Conservation (phyloP, 768 basidiomycete species). For the Lactarius hengduanensis region DNA sequence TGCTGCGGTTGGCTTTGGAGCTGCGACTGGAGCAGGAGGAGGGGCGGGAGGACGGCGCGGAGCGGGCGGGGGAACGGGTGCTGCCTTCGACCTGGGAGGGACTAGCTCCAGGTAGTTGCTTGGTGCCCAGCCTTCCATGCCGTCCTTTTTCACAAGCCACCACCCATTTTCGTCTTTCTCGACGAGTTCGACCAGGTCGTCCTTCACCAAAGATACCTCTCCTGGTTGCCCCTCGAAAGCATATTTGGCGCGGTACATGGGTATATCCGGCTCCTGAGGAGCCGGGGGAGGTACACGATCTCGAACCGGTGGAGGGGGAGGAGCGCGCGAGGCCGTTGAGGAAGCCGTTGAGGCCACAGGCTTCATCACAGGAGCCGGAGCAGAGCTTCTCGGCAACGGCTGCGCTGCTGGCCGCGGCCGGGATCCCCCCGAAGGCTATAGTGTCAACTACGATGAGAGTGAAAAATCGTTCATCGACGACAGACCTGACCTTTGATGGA, state of each 20-base stretch:
- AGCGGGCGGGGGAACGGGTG: conserved; percentile 59
- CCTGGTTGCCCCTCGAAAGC: conserved; percentile 92
- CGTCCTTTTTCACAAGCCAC: conserved; percentile 92
- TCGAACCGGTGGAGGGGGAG: conserved; percentile 43
- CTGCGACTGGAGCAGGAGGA: conserved; percentile 30
- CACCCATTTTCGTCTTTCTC: conserved; percentile 95
- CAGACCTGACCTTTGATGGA: conserved; percentile 46
- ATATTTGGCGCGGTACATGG: conserved; percentile 84
- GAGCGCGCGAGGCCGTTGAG: conserved; percentile 44
- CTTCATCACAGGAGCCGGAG: conserved; percentile 38
- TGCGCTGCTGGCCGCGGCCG: conserved; percentile 57
- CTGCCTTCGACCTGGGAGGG: conserved; percentile 60
- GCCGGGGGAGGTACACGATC: conserved; percentile 54
- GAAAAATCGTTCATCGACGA: not conserved
- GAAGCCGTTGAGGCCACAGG: conserved; percentile 38
- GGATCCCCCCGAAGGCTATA: conserved; percentile 31
- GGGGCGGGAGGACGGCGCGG: conserved; percentile 46
- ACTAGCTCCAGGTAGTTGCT: conserved; percentile 88
- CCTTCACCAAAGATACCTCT: conserved; percentile 87
- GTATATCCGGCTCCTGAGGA: conserved; percentile 59
- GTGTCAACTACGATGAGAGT: conserved; percentile 11
- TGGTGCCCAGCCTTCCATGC: conserved; percentile 91
- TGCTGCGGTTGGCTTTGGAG: conserved; percentile 19
- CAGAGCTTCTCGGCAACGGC: conserved; percentile 61
- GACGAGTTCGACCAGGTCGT: conserved; percentile 86